Evolutionary conservation across 2,329 filamentous ascomycete genomes (phyloP), one percentile per base, ranked within the genome.

Genomic region (Zasmidium citrigriseum): DNA sequence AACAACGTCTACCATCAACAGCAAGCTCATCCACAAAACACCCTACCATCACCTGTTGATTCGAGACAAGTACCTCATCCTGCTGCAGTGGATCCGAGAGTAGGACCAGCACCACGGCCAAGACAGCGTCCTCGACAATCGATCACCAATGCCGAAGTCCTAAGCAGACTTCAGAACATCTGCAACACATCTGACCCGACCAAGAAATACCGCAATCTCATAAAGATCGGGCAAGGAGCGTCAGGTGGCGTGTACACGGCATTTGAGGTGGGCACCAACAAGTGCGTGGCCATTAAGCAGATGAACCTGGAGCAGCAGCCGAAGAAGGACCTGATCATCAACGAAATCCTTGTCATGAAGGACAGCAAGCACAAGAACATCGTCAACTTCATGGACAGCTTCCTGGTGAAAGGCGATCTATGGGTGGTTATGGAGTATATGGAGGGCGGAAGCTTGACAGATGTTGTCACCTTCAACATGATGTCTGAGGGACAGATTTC

Each of bases 381-480:
- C 76, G 95, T 99, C 77, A 99, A 99, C 76, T 99, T 98, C 76
- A 93, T 98, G 78, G 95, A 98, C 79, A 97, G 93, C 74, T 98
- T 93, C 75, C 82, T 99, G 11, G 89, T 93, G 58, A 85, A 86
- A 12, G 90, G 93, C 46, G 95, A 98, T 75, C 80, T 99, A 25
- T 99, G 95, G 95, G 95, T 99, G 1, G 91, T 98, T 29, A 99
- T 99, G 95, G 95, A 99, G 77, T 99, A 93, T 71, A 99, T 99
- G 95, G 93, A 99, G 76, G 95, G 95, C 59, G 95, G 95, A 63
- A 97, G 92, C 76, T 80, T 99, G 73, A 99, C 95, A 11, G 95
- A 99, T 75, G 95, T 99, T 54, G 95, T 99, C 57, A 99, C 95
- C 2, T 98, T 96, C 78, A 98, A 98, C 77, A 96, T 98, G 71